Conservation (phyloP, 2,329 filamentous ascomycete species). For the Proliferodiscus dingleyae region DNA sequence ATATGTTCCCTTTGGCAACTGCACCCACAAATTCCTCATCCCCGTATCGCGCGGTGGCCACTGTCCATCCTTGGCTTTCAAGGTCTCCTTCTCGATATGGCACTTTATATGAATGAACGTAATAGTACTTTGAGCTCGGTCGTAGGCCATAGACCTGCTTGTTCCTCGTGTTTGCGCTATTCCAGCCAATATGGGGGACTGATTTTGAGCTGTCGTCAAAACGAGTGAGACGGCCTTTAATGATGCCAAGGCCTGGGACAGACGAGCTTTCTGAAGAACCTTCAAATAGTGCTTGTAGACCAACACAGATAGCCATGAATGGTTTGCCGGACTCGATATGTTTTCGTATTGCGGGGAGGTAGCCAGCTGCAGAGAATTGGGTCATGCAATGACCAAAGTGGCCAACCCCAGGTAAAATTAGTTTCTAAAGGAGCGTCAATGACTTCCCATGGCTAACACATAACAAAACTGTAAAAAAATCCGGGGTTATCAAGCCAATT, state of each 20-base stretch:
- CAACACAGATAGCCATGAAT: conserved; percentile 97
- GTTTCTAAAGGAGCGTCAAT: conserved; percentile 52
- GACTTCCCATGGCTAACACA: not conserved
- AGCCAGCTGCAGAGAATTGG: conserved; percentile 77
- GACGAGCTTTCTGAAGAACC: conserved; percentile 74
- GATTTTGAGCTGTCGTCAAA: conserved; percentile 78
- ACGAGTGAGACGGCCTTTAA: conserved; percentile 65
- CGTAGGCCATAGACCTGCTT: conserved; percentile 71
- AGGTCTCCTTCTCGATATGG: conserved; percentile 69
- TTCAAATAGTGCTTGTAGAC: conserved; percentile 83
- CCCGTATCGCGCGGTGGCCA: conserved; percentile 88
- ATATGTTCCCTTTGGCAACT: conserved; percentile 76
- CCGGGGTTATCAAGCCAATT: not conserved
- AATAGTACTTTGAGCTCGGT: conserved; percentile 92
- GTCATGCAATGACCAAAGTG: conserved; percentile 95
- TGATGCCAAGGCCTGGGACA: conserved; percentile 69
- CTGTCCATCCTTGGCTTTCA: conserved; percentile 79
- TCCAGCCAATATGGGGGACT: conserved; percentile 99
- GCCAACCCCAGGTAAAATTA: conserved; percentile 93
- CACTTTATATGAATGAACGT: conserved; percentile 91
- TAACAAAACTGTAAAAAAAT: not conserved
- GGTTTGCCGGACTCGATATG: conserved; percentile 91
- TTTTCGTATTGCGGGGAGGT: conserved; percentile 72
- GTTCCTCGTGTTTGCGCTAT: conserved; percentile 66
- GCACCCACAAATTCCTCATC: conserved; percentile 88